phyloP scores from a whole-genome alignment of 1,284 basidiomycete species.

The Apiotrichum mycotoxinovorans region DNA sequence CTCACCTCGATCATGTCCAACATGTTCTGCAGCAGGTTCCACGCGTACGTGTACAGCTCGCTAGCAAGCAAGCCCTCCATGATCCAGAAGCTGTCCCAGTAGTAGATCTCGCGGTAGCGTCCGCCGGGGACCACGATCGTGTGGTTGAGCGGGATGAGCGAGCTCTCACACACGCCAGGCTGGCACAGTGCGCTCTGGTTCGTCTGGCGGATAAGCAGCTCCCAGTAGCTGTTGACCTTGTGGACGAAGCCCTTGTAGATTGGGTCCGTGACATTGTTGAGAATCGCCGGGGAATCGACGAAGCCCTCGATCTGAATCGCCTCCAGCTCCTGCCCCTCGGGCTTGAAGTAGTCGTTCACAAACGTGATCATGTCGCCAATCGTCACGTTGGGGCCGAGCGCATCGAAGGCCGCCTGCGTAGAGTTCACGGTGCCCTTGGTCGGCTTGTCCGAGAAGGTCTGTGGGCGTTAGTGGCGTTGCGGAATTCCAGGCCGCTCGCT shows the following conservation, averaged over 20 bases:
- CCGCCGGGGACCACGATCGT: conserved; percentile 85
- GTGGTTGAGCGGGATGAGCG: conserved; percentile 81
- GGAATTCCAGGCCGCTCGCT: too few species aligned
- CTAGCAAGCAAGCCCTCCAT: conserved; percentile 75
- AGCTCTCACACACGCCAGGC: conserved; percentile 64
- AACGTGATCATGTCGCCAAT: conserved; percentile 58
- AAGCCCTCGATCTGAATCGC: conserved; percentile 63
- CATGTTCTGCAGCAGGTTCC: conserved; percentile 78
- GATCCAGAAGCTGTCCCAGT: conserved; percentile 65
- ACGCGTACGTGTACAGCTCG: conserved; percentile 67
- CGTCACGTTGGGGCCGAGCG: conserved; percentile 59
- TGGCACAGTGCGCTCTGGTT: conserved; percentile 66
- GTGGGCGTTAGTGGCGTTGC: too few species aligned
- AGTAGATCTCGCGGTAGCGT: conserved; percentile 58
- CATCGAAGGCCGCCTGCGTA: conserved; percentile 66
- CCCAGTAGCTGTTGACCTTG: conserved; percentile 78
- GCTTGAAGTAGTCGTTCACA: conserved; percentile 67
- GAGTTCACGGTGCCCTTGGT: conserved; percentile 63
- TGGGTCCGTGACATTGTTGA: conserved; percentile 68
- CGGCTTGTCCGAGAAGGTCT: conserved; percentile 76
- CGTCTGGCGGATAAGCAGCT: conserved; percentile 65
- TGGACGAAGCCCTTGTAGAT: conserved; percentile 68
- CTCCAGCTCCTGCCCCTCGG: conserved; percentile 76
- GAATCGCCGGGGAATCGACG: conserved; percentile 60
- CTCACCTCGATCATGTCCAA: conserved; percentile 76